Evolutionary conservation across 164 flowering plant genomes (phyloP).

Genomic region (Buxus sempervirens): DNA sequence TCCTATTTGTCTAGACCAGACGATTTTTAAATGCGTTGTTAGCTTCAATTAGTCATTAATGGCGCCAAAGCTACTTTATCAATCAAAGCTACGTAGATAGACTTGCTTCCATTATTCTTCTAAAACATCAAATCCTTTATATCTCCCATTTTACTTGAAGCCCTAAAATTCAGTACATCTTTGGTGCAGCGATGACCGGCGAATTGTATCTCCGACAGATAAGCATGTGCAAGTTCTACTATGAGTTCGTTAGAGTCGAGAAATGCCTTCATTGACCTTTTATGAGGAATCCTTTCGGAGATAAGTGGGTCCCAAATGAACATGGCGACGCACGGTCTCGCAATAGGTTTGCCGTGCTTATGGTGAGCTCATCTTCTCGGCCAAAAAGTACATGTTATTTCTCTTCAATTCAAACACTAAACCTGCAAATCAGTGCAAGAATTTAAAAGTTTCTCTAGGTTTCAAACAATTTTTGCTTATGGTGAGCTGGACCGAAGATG

Average conservation of each 20-base stretch:
- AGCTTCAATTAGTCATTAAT: conserved; percentile 1
- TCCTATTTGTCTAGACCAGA: not conserved
- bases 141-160: not conserved
- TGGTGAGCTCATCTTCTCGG: too few species aligned
- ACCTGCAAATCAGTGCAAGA: conserved; percentile 41
- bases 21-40: not conserved
- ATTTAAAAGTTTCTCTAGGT: conserved; percentile 31
- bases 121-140: not conserved
- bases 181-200: not conserved
- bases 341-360: too few species aligned
- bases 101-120: not conserved
- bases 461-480: conserved; percentile 34
- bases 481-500: conserved; percentile 40
- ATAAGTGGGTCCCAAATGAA: not conserved
- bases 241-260: too few species aligned
- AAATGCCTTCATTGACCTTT: too few species aligned
- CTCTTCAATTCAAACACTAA: conserved; percentile 48
- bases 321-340: not conserved
- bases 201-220: not conserved
- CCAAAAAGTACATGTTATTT: too few species aligned
- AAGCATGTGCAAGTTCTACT: too few species aligned
- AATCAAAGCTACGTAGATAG: not conserved
- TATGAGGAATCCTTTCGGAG: not conserved
- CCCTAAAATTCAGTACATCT: not conserved
- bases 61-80: too few species aligned